Evolutionary conservation across 805 yeast genomes (phyloP).

Genomic region (Saturnispora sekii): DNA sequence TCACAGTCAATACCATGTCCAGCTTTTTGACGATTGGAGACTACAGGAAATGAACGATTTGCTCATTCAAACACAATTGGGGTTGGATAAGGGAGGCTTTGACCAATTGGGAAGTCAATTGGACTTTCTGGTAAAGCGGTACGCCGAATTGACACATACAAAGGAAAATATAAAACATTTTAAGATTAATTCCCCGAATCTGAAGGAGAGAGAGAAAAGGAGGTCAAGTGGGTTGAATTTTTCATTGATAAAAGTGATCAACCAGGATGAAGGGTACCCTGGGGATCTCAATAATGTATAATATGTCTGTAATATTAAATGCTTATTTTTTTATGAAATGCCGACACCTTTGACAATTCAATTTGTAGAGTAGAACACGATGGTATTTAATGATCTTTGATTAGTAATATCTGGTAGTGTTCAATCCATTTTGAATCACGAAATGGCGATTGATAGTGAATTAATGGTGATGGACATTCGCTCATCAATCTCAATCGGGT

Average conservation of each 20-base stretch:
- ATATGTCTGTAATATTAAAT: too few species aligned
- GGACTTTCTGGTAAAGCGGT: neutral
- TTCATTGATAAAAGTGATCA: slow-evolving; percentile 19
- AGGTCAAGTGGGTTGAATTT: slow-evolving; percentile 25
- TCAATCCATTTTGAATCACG: too few species aligned
- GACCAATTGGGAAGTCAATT: neutral
- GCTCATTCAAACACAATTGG: neutral
- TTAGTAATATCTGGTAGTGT: too few species aligned
- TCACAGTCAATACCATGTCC: neutral
- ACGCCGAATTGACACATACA: neutral
- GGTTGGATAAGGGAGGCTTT: neutral
- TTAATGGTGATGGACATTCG: too few species aligned
- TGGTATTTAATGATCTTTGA: too few species aligned
- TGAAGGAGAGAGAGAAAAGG: slow-evolving; percentile 13
- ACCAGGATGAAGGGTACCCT: slow-evolving; percentile 3
- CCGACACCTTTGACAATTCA: too few species aligned
- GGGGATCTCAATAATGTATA: too few species aligned
- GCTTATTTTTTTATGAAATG: too few species aligned
- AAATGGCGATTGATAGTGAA: too few species aligned
- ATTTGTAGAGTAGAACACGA: too few species aligned
- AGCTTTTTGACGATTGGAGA: slow-evolving; percentile 5
- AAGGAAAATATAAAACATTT: slow-evolving; percentile 5
- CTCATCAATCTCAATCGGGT: too few species aligned
- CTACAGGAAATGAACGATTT: slow-evolving; percentile 6
- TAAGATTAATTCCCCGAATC: slow-evolving; percentile 5